These are phyloP conservation scores for Eucalyptus tenuipes DNA, from an alignment of 345 rosid genomes.

Conservation along the genomic window DNA sequence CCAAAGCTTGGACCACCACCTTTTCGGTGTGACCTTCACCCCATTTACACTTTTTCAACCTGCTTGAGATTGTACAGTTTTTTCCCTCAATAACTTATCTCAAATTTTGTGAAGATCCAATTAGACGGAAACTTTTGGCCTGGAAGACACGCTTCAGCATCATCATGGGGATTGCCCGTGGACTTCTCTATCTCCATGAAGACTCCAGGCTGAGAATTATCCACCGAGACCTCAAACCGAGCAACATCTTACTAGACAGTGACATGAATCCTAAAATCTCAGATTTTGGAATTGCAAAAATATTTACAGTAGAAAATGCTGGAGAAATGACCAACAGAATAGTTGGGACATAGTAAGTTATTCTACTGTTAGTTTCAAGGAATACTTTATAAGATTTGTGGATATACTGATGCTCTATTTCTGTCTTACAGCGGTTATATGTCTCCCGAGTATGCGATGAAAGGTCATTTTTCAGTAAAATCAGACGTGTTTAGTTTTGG, in stretches of 20 bases:
- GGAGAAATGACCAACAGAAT: conserved; percentile 12
- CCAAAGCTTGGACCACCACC: conserved; percentile 39
- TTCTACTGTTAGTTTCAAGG: not conserved
- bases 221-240: conserved; percentile 25
- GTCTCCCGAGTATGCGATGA: conserved; percentile 33
- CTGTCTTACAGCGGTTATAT: conserved; percentile 22
- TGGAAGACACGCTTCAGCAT: conserved; percentile 19
- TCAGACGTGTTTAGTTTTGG: conserved; percentile 37
- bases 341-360: conserved; percentile 23
- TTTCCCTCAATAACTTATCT: not conserved
- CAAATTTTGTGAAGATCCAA: not conserved
- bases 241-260: conserved; percentile 16
- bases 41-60: not conserved
- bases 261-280: conserved; percentile 25
- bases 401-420: not conserved
- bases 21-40: conserved; percentile 26
- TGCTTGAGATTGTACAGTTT: not conserved
- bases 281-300: conserved; percentile 27
- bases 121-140: not conserved
- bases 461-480: conserved; percentile 24
- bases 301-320: conserved; percentile 3
- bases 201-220: conserved; percentile 27
- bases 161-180: conserved; percentile 23
- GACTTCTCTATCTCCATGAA: conserved; percentile 21
- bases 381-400: not conserved